Conservation (phyloP, 192 early-diverging fungal species). For the Coemansia sp. region DNA sequence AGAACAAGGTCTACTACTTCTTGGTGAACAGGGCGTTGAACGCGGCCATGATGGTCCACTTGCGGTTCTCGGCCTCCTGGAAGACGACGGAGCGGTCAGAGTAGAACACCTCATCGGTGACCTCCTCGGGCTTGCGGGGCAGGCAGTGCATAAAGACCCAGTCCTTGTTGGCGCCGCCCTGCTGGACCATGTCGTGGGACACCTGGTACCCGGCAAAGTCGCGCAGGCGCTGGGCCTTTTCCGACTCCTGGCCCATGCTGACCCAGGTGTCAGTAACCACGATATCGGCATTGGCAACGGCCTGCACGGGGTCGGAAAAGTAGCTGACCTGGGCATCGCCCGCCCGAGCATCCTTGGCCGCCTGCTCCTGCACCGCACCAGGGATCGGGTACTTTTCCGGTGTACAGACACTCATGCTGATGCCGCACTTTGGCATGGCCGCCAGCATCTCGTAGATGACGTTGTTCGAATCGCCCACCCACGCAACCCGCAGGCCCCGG, state of each 20-base stretch:
- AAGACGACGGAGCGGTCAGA: slow-evolving; percentile 88
- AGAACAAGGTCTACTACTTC: neutral
- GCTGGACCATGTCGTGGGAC: slow-evolving; percentile 73
- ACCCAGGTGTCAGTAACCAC: slow-evolving; percentile 99
- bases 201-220: slow-evolving; percentile 89
- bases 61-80: slow-evolving; percentile 97
- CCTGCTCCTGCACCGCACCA: slow-evolving; percentile 61
- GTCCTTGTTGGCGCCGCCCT: slow-evolving; percentile 70
- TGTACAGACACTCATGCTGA: slow-evolving; percentile 76
- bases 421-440: slow-evolving; percentile 82
- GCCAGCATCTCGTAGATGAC: slow-evolving; percentile 87
- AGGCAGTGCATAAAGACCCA: slow-evolving; percentile 99
- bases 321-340: slow-evolving; percentile 51
- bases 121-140: slow-evolving; percentile 94
- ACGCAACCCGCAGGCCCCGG: slow-evolving; percentile 77
- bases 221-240: slow-evolving; percentile 73
- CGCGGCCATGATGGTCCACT: slow-evolving; percentile 93
- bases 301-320: slow-evolving; percentile 67
- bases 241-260: slow-evolving; percentile 94
- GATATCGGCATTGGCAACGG: slow-evolving; percentile 74
- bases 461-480: slow-evolving; percentile 99
- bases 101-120: slow-evolving; percentile 95
- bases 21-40: slow-evolving; percentile 57
- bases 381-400: slow-evolving; percentile 77
- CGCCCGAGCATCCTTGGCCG: slow-evolving; percentile 54